Conservation (phyloP, 371 early-diverging fungal genomes). For the Mortierella sp. region DNA sequence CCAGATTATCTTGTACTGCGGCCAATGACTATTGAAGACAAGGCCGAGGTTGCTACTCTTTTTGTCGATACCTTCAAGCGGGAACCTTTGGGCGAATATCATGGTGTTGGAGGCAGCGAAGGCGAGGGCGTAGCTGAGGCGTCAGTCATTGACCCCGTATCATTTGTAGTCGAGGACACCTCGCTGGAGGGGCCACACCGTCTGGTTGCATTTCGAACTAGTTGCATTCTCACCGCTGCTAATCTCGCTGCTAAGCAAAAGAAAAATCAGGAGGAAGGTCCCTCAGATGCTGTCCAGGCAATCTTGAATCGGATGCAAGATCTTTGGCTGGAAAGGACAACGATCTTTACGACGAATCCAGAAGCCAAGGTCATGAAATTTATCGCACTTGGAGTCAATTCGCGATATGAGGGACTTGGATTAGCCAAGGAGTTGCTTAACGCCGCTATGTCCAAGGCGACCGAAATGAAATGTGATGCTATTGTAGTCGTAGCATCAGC, state of each 20-base stretch:
- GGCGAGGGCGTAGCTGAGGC: conserved; percentile 16
- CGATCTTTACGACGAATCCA: conserved; percentile 31
- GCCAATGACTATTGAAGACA: conserved; percentile 32
- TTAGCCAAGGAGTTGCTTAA: conserved; percentile 47
- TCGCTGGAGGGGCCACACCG: conserved; percentile 18
- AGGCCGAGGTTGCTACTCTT: conserved; percentile 29
- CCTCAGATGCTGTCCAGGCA: conserved; percentile 21
- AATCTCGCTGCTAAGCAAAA: conserved; percentile 7
- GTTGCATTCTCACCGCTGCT: conserved; percentile 11
- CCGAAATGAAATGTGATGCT: conserved; percentile 31
- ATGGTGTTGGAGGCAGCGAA: conserved; percentile 21
- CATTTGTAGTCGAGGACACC: conserved; percentile 51
- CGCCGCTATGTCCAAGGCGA: conserved; percentile 36
- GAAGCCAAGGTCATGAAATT: conserved; percentile 51
- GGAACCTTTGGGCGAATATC: conserved; percentile 43
- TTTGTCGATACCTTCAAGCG: conserved; percentile 41
- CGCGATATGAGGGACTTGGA: conserved; percentile 34
- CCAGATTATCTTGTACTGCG: conserved; percentile 40
- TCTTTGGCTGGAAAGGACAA: conserved; percentile 32
- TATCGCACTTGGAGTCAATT: conserved; percentile 47
- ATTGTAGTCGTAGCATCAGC: conserved; percentile 47
- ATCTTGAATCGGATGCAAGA: conserved; percentile 33
- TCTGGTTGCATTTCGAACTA: conserved; percentile 44
- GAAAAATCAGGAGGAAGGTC: conserved; percentile 2
- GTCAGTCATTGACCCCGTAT: conserved; percentile 36